Evolutionary conservation across 2,329 filamentous ascomycete species (phyloP), one percentile per base, ranked within the genome.

Genomic region (Dactylonectria macrodidyma): DNA sequence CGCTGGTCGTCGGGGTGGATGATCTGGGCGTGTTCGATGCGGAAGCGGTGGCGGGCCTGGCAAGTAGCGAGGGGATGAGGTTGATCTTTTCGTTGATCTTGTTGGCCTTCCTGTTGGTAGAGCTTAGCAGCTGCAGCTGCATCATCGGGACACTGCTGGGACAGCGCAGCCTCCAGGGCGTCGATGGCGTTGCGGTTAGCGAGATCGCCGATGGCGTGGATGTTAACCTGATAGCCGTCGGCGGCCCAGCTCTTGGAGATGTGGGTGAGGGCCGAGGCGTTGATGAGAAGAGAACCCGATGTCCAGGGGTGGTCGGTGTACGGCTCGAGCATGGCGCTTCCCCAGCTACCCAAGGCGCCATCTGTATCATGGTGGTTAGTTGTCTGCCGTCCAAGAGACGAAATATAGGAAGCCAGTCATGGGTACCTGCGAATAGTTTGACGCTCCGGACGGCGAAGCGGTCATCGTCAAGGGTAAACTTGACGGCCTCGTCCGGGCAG

Each of bases 21-120:
- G 72, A 93, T 92, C 73, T 93, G 91, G 0, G 90, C 81, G 80
- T 93, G 91, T 76, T 93, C 91, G 74, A 93, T 90, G 70, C 91
- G 89, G 81, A 92, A 89, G 38, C 91, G 87, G 65, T 84, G 83
- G 8, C 77, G 76, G n/a, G 81, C 72, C 71, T 91, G 89, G 74
- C 90, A 91, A 33, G 80, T 75, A 10, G 82, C 76, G n/a, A 85
- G 80, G 26, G 78, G 70, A 56, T 78, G 47, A 14, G 16, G 58
- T 22, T 71, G 70, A 41, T 63, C 50, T 19, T 59, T 46, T 2
- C 2, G 9, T 30, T 30, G 26, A 30, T 9, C 52, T 24, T 24
- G 36, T 9, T 26, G 70, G 22, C 52, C 30, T 22, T 36, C 56
- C 12, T 51, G 64, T 9, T 58, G 36, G n/a, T 41, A 62, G 22